Percentiles rank a stretch among this genome's conserved stretches.
Evolutionary conservation across 495 filamentous ascomycete genomes (phyloP).

Genomic region (Aspergillus funiculosus): DNA sequence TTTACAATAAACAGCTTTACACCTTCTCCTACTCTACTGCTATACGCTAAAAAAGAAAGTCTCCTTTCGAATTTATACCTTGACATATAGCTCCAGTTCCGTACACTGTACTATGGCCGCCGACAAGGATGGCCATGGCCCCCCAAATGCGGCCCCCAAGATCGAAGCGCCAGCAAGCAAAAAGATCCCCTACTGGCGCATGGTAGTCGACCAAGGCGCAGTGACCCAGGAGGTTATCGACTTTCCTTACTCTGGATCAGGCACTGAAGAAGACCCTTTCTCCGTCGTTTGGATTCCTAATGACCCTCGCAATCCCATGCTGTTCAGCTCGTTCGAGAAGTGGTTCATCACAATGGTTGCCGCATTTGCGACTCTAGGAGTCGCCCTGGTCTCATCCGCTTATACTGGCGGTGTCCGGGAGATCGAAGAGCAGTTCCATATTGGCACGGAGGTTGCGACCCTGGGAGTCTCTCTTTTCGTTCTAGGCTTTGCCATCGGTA

Average conservation of each 20-base stretch:
- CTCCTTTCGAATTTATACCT: too few species aligned
- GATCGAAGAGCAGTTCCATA: slow-evolving; percentile 53
- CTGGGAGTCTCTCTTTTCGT: slow-evolving; percentile 71
- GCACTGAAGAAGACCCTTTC: slow-evolving; percentile 70
- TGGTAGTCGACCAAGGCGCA: slow-evolving; percentile 49
- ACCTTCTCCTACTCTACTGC: too few species aligned
- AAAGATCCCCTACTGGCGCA: slow-evolving; percentile 40
- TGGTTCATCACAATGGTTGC: slow-evolving; percentile 64
- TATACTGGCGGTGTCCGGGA: slow-evolving; percentile 66
- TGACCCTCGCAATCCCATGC: slow-evolving; percentile 68
- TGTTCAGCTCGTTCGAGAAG: slow-evolving; percentile 55
- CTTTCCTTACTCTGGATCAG: slow-evolving; percentile 58
- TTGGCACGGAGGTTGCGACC: slow-evolving; percentile 54
- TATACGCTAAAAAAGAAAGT: too few species aligned
- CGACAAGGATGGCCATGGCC: slow-evolving; percentile 18
- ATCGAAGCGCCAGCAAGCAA: slow-evolving; percentile 29
- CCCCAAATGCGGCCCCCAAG: slow-evolving; percentile 26
- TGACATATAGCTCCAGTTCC: neutral
- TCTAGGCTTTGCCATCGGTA: slow-evolving; percentile 63
- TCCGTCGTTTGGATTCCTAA: slow-evolving; percentile 66
- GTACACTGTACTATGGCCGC: slow-evolving; percentile 25
- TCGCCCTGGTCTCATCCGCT: slow-evolving; percentile 71
- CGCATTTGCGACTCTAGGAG: slow-evolving; percentile 64
- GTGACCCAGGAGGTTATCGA: slow-evolving; percentile 53
- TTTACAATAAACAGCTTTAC: too few species aligned